These are phyloP conservation scores for Pilasporangium apinafurcum DNA, from an alignment of 352 stramenopile genomes.

Conservation along the genomic window DNA sequence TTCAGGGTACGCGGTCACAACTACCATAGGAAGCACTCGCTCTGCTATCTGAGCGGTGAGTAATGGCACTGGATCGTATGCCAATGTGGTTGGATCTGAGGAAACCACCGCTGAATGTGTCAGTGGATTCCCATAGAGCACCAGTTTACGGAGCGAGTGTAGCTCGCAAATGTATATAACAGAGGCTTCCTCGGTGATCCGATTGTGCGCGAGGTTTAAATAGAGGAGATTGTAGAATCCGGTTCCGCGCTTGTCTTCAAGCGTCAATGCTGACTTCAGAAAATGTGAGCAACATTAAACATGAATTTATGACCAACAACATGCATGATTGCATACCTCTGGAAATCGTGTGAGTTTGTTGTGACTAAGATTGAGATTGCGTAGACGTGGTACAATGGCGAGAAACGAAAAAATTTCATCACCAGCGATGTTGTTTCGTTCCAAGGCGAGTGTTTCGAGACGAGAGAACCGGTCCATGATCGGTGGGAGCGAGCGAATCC, in stretches of 20 bases:
- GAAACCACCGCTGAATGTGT: conserved; percentile 51
- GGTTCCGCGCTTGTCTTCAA: conserved; percentile 50
- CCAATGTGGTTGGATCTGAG: conserved; percentile 52
- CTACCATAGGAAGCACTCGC: conserved; percentile 12
- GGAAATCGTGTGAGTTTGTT: conserved; percentile 74
- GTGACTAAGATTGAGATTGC: conserved; percentile 73
- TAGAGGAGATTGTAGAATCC: conserved; percentile 68
- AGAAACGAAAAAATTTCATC: conserved; percentile 70
- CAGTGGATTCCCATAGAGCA: conserved; percentile 74
- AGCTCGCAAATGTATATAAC: conserved; percentile 42
- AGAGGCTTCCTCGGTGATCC: conserved; percentile 39
- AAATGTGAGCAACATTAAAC: background rate
- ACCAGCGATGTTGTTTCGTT: conserved; percentile 68
- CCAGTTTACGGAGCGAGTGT: conserved; percentile 52
- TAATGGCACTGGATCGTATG: conserved; percentile 63
- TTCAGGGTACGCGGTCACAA: conserved; percentile 58
- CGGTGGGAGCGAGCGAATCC: conserved; percentile 54
- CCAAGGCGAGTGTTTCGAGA: conserved; percentile 71
- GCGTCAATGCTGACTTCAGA: conserved; percentile 30
- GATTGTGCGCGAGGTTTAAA: conserved; percentile 71
- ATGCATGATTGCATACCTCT: conserved; percentile 21
- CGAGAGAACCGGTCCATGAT: conserved; percentile 73
- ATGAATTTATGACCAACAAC: background rate
- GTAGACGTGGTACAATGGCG: conserved; percentile 48
- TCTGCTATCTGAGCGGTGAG: conserved; percentile 34